Evolutionary conservation across 495 filamentous ascomycete genomes (phyloP).

Genomic region (Mycothermus thermophilus): DNA sequence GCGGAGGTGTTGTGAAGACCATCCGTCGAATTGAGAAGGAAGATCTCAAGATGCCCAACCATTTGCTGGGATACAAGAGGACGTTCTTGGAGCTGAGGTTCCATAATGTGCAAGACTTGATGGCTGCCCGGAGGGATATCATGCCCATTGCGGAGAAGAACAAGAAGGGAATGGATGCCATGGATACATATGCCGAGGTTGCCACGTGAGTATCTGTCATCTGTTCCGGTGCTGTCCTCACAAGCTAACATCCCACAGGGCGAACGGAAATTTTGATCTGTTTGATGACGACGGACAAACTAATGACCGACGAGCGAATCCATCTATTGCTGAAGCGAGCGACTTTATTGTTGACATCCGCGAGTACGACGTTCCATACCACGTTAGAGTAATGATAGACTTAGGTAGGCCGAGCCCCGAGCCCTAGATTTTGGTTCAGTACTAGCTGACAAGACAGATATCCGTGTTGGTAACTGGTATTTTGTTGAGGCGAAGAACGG

Average conservation of each 20-base stretch:
- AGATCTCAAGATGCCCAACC: conserved; percentile 91
- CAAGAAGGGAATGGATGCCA: conserved; percentile 81
- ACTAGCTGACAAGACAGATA: conserved; percentile 43
- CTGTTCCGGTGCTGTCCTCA: not conserved
- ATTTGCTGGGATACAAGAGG: conserved; percentile 78
- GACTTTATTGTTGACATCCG: conserved; percentile 98
- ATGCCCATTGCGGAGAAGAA: conserved; percentile 94
- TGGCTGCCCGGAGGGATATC: conserved; percentile 67
- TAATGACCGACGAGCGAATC: conserved; percentile 71
- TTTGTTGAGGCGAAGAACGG: conserved; percentile 90
- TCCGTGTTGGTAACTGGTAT: conserved; percentile 96
- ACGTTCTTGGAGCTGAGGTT: conserved; percentile 78
- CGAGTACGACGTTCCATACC: conserved; percentile 98
- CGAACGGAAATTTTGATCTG: conserved; percentile 81
- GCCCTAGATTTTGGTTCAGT: not conserved
- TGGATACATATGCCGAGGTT: conserved; percentile 98
- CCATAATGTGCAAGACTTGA: conserved; percentile 70
- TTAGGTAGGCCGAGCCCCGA: conserved; percentile 42
- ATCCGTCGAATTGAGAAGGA: conserved; percentile 75
- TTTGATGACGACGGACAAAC: conserved; percentile 88
- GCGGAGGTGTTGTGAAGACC: conserved; percentile 71
- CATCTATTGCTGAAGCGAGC: conserved; percentile 70
- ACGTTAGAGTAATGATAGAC: conserved; percentile 97
- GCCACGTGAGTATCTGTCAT: conserved; percentile 47
- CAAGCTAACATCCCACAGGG: conserved; percentile 36